Evolutionary conservation across 1,284 basidiomycete species (phyloP), one percentile per base, ranked within the genome.

Genomic region (Leccinum colubrinum): DNA sequence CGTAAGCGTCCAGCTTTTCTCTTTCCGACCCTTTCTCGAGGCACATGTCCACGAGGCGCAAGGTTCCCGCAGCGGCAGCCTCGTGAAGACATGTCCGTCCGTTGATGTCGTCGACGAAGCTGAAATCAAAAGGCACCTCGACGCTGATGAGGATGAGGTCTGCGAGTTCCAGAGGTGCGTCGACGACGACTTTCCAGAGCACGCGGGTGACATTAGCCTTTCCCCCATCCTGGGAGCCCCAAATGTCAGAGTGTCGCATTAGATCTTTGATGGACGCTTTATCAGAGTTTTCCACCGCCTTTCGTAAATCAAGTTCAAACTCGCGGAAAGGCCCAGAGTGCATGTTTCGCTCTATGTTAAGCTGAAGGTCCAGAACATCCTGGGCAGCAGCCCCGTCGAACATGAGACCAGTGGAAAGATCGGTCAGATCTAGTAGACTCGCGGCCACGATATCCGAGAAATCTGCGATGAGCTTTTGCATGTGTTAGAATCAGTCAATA

Each of bases 51-150:
- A 96, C 93, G 48, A 99, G 83, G n/a, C 87, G 83, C 25, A 90
- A 77, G 15, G 87, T 84, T 8, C 97, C 97, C 7, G 90, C 87
- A 58, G 95, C 94, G 9, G 94, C 89, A 2, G 94, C 93, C 74
- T 97, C 93, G 73, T 99, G 97, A n/a, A 99, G 84, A 66, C 94
- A 94, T 1, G 92, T 96, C 33, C 97, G 87, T 37, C 93, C 94
- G 74, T 98, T 99, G 81, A 99, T 99, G 70, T 98, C 95, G 74
- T 99, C 97, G 50, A 98, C 84, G 72, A 95, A 98, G 57, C 82
- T 81, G 74, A 93, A 98, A 77, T 98, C 93, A 71, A 98, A 93
- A 0, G 89, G 83, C 3, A 79, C 76, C 17, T 81, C 79, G 58
- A 94, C 80, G 43, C 89, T 87, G 15, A 80, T 75, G 20, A 95